These are phyloP conservation scores for Madurella fahalii DNA, from an alignment of 2,329 filamentous ascomycete species.

Conservation along the genomic window DNA sequence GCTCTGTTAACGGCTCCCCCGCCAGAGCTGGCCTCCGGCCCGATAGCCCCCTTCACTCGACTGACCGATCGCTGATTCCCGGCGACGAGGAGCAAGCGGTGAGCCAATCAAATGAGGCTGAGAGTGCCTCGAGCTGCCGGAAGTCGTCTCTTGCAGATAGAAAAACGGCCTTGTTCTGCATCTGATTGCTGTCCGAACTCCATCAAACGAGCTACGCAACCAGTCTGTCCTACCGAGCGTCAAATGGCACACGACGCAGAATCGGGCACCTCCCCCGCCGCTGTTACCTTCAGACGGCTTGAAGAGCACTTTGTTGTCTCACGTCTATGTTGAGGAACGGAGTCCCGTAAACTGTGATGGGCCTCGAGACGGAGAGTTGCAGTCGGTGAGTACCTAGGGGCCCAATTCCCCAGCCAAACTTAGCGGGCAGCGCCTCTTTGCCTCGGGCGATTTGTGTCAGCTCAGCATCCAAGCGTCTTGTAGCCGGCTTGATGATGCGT, in stretches of 20 bases:
- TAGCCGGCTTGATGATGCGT: too few species aligned
- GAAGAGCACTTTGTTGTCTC: neutral
- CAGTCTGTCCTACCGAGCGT: neutral
- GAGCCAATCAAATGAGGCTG: neutral
- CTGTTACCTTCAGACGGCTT: neutral
- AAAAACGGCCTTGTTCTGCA: neutral
- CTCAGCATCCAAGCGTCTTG: too few species aligned
- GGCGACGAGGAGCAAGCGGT: neutral
- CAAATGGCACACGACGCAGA: neutral
- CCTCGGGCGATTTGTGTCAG: too few species aligned
- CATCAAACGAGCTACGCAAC: neutral
- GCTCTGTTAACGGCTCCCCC: too few species aligned
- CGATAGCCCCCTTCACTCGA: neutral
- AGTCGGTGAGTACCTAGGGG: conserved; percentile 15
- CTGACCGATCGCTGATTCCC: neutral
- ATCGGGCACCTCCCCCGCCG: neutral
- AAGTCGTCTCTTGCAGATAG: neutral
- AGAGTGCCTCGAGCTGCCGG: neutral
- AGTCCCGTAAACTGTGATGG: neutral
- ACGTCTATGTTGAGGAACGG: neutral
- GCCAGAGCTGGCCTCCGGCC: neutral
- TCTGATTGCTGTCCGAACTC: neutral
- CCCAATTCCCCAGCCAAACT: too few species aligned
- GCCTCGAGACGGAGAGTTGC: conserved; percentile 9
- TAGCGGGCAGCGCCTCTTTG: too few species aligned